Conservation (phyloP, 2,329 filamentous ascomycete species). For the Aspergillus fischeri region DNA sequence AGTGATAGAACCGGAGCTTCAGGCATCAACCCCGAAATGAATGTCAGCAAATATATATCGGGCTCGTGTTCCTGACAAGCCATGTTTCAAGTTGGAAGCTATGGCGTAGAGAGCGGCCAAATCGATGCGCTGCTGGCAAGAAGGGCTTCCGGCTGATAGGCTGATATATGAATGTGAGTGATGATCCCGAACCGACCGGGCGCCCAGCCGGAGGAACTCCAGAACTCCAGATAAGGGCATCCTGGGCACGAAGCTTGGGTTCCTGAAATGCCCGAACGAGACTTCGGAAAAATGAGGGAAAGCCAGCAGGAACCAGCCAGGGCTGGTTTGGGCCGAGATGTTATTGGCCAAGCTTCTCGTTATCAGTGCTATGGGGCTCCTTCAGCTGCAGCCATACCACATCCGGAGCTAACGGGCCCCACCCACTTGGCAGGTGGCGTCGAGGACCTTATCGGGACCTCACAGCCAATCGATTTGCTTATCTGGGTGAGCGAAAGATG, state of each 20-base stretch:
- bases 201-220: not conserved
- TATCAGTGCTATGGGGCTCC: constrained; percentile 13
- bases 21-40: not conserved
- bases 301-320: not conserved
- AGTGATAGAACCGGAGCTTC: not conserved
- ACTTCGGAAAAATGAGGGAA: constrained; percentile 10
- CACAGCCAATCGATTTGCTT: constrained; percentile 13
- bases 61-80: not conserved
- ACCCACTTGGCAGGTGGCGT: constrained; percentile 11
- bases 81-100: not conserved
- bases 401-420: constrained; percentile 6
- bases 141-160: too few relatives aligned
- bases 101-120: not conserved
- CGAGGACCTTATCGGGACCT: constrained; percentile 14
- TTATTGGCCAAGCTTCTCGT: constrained; percentile 14
- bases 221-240: not conserved
- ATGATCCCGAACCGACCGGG: not conserved
- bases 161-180: not conserved
- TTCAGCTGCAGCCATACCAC: constrained; percentile 1
- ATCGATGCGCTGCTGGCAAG: not conserved
- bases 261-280: constrained; percentile 8
- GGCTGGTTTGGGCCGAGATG: not conserved
- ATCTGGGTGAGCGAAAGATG: constrained; percentile 5
- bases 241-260: not conserved
- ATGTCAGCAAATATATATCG: not conserved